Evolutionary conservation across 2,329 filamentous ascomycete species (phyloP).

Genomic region (Botrytis porri): DNA sequence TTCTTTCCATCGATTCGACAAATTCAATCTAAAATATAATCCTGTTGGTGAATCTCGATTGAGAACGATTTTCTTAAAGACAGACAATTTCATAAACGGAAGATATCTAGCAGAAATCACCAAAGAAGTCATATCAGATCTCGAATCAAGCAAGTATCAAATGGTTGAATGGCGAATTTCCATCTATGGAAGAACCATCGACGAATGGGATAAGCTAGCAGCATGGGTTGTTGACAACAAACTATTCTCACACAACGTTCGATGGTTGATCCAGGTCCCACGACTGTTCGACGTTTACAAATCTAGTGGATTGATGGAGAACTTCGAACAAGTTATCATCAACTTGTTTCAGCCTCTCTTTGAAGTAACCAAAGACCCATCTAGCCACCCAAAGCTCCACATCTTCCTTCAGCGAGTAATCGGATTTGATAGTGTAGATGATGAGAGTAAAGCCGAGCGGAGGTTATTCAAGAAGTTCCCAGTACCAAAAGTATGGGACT

Average conservation of each 20-base stretch:
- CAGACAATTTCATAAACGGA: constrained; percentile 95
- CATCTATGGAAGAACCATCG: constrained; percentile 85
- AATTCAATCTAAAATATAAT: constrained; percentile 99
- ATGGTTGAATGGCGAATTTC: constrained; percentile 99
- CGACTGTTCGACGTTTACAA: constrained; percentile 96
- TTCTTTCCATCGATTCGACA: constrained; percentile 98
- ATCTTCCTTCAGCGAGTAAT: constrained; percentile 93
- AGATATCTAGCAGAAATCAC: constrained; percentile 96
- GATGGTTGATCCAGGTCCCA: constrained; percentile 94
- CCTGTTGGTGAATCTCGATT: constrained; percentile 92
- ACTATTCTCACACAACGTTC: constrained; percentile 93
- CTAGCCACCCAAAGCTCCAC: constrained; percentile 86
- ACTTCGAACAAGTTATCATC: constrained; percentile 83
- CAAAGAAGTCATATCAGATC: constrained; percentile 93
- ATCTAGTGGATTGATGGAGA: constrained; percentile 78
- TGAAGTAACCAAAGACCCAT: constrained; percentile 85
- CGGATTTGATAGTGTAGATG: constrained; percentile 95
- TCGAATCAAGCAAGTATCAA: constrained; percentile 98
- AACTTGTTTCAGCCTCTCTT: constrained; percentile 95
- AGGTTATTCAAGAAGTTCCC: constrained; percentile 96
- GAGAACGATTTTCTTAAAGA: constrained; percentile 98
- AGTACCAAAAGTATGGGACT: constrained; percentile 81
- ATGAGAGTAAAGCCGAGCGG: constrained; percentile 94
- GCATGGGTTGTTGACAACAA: constrained; percentile 98
- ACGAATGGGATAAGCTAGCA: constrained; percentile 97